Conservation (phyloP, 345 rosid species). For the Kandelia obovata region DNA sequence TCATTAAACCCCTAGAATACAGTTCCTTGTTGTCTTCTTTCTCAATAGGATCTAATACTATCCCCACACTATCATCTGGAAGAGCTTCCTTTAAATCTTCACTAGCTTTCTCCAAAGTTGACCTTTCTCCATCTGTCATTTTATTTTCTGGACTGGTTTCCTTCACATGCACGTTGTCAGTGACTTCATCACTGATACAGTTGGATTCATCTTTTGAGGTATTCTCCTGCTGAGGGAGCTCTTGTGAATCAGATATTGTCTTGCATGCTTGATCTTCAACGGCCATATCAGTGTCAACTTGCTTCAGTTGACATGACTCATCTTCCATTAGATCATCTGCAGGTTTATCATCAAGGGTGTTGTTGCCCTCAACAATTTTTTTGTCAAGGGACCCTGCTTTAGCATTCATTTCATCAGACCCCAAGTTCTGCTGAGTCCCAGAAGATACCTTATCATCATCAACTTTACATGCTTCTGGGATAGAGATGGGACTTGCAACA, state of each 20-base stretch:
- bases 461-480: slow-evolving; percentile 21
- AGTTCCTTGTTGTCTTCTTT: slow-evolving; percentile 21
- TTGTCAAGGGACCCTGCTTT: slow-evolving; percentile 14
- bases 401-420: slow-evolving; percentile 22
- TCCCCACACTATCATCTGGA: slow-evolving; percentile 12
- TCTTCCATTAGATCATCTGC: slow-evolving; percentile 24
- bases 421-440: slow-evolving; percentile 12
- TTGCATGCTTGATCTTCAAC: slow-evolving; percentile 16
- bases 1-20: slow-evolving; percentile 9
- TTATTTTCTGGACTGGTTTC: slow-evolving; percentile 15
- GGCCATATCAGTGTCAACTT: slow-evolving; percentile 19
- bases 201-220: slow-evolving; percentile 25
- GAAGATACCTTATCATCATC: slow-evolving; percentile 22
- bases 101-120: slow-evolving; percentile 19
- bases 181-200: slow-evolving; percentile 14
- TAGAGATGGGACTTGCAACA: slow-evolving; percentile 16
- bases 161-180: slow-evolving; percentile 10
- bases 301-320: slow-evolving; percentile 27
- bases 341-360: slow-evolving; percentile 22
- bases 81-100: slow-evolving; percentile 20
- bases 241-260: slow-evolving; percentile 11
- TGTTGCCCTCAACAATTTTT: slow-evolving; percentile 16
- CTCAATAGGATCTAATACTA: slow-evolving; percentile 11
- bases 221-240: slow-evolving; percentile 17
- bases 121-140: slow-evolving; percentile 20